Percentiles rank a stretch among this genome's conserved stretches.
Evolutionary conservation across 108 stramenopile genomes (phyloP).

Genomic region (Conticribra weissflogii): DNA sequence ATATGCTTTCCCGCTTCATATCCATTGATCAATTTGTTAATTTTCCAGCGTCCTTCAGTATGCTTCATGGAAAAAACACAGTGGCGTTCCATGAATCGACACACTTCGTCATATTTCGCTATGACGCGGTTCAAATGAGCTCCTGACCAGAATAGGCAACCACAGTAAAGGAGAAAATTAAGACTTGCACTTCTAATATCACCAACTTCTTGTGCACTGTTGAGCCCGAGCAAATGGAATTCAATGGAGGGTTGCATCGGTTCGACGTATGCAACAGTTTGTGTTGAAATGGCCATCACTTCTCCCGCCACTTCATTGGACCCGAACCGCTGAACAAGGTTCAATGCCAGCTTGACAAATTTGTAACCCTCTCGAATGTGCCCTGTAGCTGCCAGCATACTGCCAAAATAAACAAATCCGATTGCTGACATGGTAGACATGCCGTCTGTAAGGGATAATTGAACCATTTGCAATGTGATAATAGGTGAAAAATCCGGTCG

Average conservation of each 20-base stretch:
- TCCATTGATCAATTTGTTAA: too few species aligned
- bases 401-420: too few species aligned
- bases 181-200: not conserved
- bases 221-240: not conserved
- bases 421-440: constrained; percentile 14
- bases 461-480: constrained; percentile 6
- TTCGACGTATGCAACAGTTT: not conserved
- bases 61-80: too few species aligned
- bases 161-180: not conserved
- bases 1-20: too few species aligned
- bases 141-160: not conserved
- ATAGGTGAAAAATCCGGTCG: constrained; percentile 2
- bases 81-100: not conserved
- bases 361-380: constrained; percentile 2
- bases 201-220: not conserved
- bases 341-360: constrained; percentile 6
- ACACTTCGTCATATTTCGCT: not conserved
- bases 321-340: constrained; percentile 4
- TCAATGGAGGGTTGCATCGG: constrained; percentile 3
- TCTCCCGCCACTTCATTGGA: not conserved
- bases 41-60: too few species aligned
- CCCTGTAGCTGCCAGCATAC: too few species aligned
- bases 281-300: not conserved
- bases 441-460: constrained; percentile 11
- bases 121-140: not conserved